These are phyloP conservation scores for Kazachstania sp. DNA, from an alignment of 1,139 yeast species.

Conservation along the genomic window DNA sequence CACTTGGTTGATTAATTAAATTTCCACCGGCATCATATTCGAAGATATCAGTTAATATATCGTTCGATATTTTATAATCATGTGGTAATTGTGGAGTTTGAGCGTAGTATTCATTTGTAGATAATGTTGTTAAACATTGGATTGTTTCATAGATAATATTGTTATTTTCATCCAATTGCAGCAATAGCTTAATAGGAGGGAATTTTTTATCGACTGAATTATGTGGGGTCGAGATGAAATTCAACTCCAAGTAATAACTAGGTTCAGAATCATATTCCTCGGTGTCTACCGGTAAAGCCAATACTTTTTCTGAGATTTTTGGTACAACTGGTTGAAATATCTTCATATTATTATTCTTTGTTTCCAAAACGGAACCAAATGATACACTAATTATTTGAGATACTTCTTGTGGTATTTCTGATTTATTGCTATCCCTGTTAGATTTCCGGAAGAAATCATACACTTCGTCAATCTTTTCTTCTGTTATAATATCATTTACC, in stretches of 20 bases:
- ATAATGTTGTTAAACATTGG: constrained; percentile 19
- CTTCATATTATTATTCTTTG: constrained; percentile 3
- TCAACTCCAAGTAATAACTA: constrained; percentile 37
- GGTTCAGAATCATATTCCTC: constrained; percentile 16
- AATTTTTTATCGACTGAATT: constrained; percentile 16
- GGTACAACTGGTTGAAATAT: constrained; percentile 40
- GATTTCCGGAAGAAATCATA: constrained; percentile 10
- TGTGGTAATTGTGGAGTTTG: constrained; percentile 22
- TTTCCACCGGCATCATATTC: background rate
- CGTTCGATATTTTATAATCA: constrained; percentile 20
- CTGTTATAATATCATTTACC: constrained; percentile 5
- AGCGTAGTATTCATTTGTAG: constrained; percentile 15
- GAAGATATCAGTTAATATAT: constrained; percentile 4
- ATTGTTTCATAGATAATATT: constrained; percentile 36
- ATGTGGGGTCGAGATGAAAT: constrained; percentile 36
- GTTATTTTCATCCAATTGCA: constrained; percentile 39
- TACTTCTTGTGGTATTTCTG: background rate
- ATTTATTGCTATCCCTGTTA: background rate
- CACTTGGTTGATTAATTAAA: constrained; percentile 39
- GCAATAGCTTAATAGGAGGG: constrained; percentile 52
- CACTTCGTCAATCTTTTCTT: constrained; percentile 12
- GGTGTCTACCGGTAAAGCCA: constrained; percentile 27
- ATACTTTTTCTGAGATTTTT: constrained; percentile 35
- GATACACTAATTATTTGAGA: constrained; percentile 20
- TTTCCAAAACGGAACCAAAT: constrained; percentile 22